Conservation (phyloP, 2,329 filamentous ascomycete genomes). For the Podosphaera fusca region DNA sequence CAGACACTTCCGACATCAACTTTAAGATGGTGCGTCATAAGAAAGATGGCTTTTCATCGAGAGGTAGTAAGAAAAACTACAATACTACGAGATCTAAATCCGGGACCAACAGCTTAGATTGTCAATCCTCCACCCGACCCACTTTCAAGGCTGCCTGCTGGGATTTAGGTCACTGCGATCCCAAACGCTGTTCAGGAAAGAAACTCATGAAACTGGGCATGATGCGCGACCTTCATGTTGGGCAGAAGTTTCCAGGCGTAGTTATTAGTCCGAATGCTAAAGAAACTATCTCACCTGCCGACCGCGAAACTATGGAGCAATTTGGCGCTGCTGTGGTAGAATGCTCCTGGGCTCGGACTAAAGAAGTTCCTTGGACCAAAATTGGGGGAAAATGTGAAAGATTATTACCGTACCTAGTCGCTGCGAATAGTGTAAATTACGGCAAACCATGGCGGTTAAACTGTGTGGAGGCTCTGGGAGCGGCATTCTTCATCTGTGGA, state of each 20-base stretch:
- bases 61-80: slow-evolving; percentile 47
- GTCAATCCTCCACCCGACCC: slow-evolving; percentile 21
- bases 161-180: slow-evolving; percentile 95
- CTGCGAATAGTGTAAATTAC: slow-evolving; percentile 93
- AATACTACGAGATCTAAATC: slow-evolving; percentile 28
- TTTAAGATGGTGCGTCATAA: slow-evolving; percentile 74
- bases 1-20: background rate
- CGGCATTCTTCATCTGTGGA: slow-evolving; percentile 82
- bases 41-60: slow-evolving; percentile 52
- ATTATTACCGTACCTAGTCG: slow-evolving; percentile 79
- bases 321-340: slow-evolving; percentile 90
- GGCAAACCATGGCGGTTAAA: slow-evolving; percentile 87
- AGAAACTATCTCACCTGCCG: slow-evolving; percentile 58
- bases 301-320: slow-evolving; percentile 59
- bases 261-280: slow-evolving; percentile 93
- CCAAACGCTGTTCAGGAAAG: slow-evolving; percentile 90
- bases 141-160: slow-evolving; percentile 86
- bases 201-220: slow-evolving; percentile 75
- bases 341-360: slow-evolving; percentile 83
- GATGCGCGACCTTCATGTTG: slow-evolving; percentile 80
- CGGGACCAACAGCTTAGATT: slow-evolving; percentile 22
- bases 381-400: slow-evolving; percentile 89
- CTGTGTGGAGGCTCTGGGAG: slow-evolving; percentile 83
- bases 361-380: slow-evolving; percentile 72
- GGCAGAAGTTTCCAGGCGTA: slow-evolving; percentile 77